A percentile compares a stretch with the other conserved stretches of the same genome.
Evolutionary conservation across 768 basidiomycete genomes (phyloP).

Genomic region (Tephrocybe sp.): DNA sequence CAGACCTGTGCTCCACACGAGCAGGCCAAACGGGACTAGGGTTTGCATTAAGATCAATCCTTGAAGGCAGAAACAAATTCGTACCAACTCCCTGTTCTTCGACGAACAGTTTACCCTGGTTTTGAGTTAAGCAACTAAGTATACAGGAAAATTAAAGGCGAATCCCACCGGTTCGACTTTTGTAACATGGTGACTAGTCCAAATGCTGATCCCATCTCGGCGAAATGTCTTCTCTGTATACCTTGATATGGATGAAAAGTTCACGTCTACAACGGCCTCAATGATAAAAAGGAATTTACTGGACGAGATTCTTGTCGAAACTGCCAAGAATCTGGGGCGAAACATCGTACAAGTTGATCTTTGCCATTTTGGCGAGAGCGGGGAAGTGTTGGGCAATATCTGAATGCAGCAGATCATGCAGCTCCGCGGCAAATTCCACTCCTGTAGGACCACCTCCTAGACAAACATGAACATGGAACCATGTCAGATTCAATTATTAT

Average conservation of each 20-base stretch:
- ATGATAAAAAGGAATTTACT: conserved; percentile 34
- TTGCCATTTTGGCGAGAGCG: conserved; percentile 55
- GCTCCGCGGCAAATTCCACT: conserved; percentile 81
- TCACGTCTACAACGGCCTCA: background rate
- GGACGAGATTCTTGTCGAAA: conserved; percentile 67
- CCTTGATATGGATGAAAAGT: conserved; percentile 25
- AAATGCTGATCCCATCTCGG: conserved; percentile 71
- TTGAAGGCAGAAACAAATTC: background rate
- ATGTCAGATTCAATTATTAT: background rate
- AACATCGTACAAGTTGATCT: conserved; percentile 81
- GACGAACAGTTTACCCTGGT: conserved; percentile 8
- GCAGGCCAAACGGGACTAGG: conserved; percentile 74
- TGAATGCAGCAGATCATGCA: conserved; percentile 71
- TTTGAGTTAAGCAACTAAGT: background rate
- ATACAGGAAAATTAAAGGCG: background rate
- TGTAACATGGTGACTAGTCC: conserved; percentile 73
- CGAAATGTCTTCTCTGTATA: conserved; percentile 70
- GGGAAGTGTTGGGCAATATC: conserved; percentile 67
- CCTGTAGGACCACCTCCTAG: conserved; percentile 76
- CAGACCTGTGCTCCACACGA: conserved; percentile 88
- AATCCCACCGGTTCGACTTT: conserved; percentile 53
- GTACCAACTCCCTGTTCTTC: conserved; percentile 13
- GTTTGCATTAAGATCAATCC: conserved; percentile 1
- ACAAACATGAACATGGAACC: background rate
- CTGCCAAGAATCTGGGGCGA: conserved; percentile 71